A percentile compares a stretch with the other conserved stretches of the same genome.
These are phyloP conservation scores for Erysimum cheiranthoides DNA, from an alignment of 345 rosid species.

Conservation along the genomic window DNA sequence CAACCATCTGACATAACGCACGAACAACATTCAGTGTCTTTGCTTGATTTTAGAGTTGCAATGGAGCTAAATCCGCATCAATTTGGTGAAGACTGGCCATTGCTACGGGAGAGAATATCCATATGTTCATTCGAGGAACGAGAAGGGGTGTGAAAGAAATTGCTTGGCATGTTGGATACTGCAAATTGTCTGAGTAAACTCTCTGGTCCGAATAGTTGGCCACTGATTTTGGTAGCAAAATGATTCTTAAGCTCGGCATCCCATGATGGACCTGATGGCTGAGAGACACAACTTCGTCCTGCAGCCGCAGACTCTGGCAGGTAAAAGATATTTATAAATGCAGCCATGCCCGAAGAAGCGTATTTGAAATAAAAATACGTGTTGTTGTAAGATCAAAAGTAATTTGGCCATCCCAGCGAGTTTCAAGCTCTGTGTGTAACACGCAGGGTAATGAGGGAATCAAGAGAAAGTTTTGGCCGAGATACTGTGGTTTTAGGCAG, in stretches of 20 bases:
- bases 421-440: constrained; percentile 55
- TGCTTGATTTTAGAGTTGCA: constrained; percentile 92
- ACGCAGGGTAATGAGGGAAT: constrained; percentile 56
- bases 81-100: constrained; percentile 96
- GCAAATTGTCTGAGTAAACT: constrained; percentile 42
- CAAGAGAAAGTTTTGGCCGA: constrained; percentile 72
- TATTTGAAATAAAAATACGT: constrained; percentile 45
- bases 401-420: constrained; percentile 48
- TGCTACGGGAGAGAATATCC: constrained; percentile 77
- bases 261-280: constrained; percentile 53
- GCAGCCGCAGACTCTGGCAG: constrained; percentile 53
- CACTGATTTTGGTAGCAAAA: constrained; percentile 16
- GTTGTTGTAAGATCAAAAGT: constrained; percentile 57
- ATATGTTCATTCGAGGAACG: constrained; percentile 64
- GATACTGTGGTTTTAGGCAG: constrained; percentile 67
- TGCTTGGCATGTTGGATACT: constrained; percentile 26
- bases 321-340: constrained; percentile 49
- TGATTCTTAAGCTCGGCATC: constrained; percentile 18
- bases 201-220: constrained; percentile 41
- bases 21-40: constrained; percentile 62
- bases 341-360: constrained; percentile 42
- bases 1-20: constrained; percentile 54
- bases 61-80: constrained; percentile 94
- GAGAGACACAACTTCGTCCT: constrained; percentile 37
- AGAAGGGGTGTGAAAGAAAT: constrained; percentile 44